Conservation (phyloP, 2,329 filamentous ascomycete genomes). For the Phialocephala subalpina region DNA sequence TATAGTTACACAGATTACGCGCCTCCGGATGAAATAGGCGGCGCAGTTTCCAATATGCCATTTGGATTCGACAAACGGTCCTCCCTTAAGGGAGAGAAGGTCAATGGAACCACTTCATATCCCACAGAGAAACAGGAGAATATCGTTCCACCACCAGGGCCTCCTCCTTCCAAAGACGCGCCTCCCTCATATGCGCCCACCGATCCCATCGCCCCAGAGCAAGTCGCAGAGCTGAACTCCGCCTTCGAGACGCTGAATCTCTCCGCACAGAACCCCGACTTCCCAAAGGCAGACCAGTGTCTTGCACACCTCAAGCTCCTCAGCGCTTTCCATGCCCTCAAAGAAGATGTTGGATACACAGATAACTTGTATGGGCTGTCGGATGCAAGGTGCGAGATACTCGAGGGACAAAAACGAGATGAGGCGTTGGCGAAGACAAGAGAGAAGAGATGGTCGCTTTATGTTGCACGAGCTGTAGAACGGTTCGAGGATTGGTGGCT, state of each 20-base stretch:
- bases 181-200: conserved; percentile 33
- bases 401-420: conserved; percentile 46
- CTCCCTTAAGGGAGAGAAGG: conserved; percentile 22
- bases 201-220: conserved; percentile 25
- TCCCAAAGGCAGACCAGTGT: conserved; percentile 62
- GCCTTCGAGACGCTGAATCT: conserved; percentile 51
- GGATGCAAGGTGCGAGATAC: conserved; percentile 50
- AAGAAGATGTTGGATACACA: conserved; percentile 69
- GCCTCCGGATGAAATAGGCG: too few relatives aligned
- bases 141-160: conserved; percentile 3
- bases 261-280: conserved; percentile 38
- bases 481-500: conserved; percentile 75
- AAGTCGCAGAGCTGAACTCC: conserved; percentile 36
- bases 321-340: conserved; percentile 70
- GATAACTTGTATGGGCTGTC: conserved; percentile 73
- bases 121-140: conserved; percentile 13
- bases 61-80: conserved; percentile 31
- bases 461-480: conserved; percentile 71
- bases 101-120: too few relatives aligned
- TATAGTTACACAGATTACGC: too few relatives aligned
- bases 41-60: too few relatives aligned
- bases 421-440: conserved; percentile 61
- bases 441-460: conserved; percentile 79
- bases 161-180: conserved; percentile 16
- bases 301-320: conserved; percentile 79